Evolutionary conservation across 1,284 basidiomycete genomes (phyloP).

Genomic region (Melanopsichium pennsylvanicum): DNA sequence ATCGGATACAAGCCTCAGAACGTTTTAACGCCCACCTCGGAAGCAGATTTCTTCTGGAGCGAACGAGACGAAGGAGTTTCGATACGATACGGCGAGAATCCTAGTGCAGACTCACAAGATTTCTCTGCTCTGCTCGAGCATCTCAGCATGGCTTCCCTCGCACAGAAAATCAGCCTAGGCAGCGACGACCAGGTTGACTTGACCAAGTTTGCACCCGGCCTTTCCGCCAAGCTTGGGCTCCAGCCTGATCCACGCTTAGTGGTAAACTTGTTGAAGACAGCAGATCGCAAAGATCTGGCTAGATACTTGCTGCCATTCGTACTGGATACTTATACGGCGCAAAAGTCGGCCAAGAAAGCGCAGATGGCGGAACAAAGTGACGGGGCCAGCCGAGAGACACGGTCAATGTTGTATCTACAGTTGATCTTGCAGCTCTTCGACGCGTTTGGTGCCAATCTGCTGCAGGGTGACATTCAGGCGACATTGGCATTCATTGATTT

Average conservation of each 20-base stretch:
- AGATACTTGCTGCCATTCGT: conserved; percentile 23
- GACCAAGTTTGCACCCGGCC: conserved; percentile 27
- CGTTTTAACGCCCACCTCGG: neutral
- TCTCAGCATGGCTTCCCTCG: conserved; percentile 26
- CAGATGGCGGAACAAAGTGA: conserved; percentile 2
- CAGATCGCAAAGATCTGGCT: conserved; percentile 42
- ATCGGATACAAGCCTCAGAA: conserved; percentile 17
- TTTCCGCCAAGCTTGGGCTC: conserved; percentile 38
- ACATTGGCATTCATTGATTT: conserved; percentile 59
- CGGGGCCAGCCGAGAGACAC: conserved; percentile 11
- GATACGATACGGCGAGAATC: conserved; percentile 18
- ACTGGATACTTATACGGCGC: conserved; percentile 47
- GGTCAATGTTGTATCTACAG: conserved; percentile 54
- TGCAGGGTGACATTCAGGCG: conserved; percentile 48
- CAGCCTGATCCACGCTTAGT: conserved; percentile 46
- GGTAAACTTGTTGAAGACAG: conserved; percentile 24
- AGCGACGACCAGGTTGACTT: conserved; percentile 22
- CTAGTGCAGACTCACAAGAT: conserved; percentile 6
- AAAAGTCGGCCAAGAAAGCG: conserved; percentile 18
- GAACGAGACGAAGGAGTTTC: conserved; percentile 20
- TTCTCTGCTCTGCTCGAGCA: conserved; percentile 27
- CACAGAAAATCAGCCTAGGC: conserved; percentile 35
- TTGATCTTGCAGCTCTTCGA: conserved; percentile 57
- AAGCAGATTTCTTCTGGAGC: conserved; percentile 22
- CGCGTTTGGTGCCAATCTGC: conserved; percentile 51